These are phyloP conservation scores for Cryptosporidium xiaoi DNA, from an alignment of 169 alveolate species.

Conservation along the genomic window DNA sequence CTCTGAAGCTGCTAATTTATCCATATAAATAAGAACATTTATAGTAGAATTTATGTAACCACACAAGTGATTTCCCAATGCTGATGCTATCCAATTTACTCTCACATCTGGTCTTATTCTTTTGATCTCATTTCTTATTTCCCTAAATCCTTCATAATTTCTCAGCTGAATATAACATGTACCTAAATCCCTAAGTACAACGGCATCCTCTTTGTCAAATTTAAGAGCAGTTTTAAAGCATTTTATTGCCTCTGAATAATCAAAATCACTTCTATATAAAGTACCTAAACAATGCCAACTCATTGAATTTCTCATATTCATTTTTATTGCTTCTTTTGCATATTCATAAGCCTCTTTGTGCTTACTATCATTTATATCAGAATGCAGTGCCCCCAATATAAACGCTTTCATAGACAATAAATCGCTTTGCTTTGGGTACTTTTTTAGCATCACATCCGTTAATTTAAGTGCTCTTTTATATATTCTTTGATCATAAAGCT, in stretches of 20 bases:
- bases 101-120: constrained; percentile 79
- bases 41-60: constrained; percentile 78
- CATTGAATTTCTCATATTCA: constrained; percentile 75
- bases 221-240: constrained; percentile 84
- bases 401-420: constrained; percentile 78
- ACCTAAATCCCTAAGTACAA: constrained; percentile 86
- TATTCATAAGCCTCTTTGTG: constrained; percentile 77
- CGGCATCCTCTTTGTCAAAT: constrained; percentile 83
- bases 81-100: constrained; percentile 87
- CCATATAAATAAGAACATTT: constrained; percentile 77
- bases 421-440: constrained; percentile 78
- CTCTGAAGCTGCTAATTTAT: constrained; percentile 22
- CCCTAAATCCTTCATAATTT: constrained; percentile 85
- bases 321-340: constrained; percentile 74
- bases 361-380: constrained; percentile 67
- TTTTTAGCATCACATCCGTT: constrained; percentile 76
- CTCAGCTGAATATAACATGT: constrained; percentile 85
- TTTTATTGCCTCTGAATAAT: constrained; percentile 89
- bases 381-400: constrained; percentile 61
- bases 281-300: constrained; percentile 80
- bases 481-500: constrained; percentile 76
- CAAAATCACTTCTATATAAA: constrained; percentile 79
- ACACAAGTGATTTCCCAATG: constrained; percentile 84
- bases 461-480: constrained; percentile 76
- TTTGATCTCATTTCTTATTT: constrained; percentile 83